Percentiles rank a stretch among this genome's conserved stretches.
These are phyloP conservation scores for Candida piceae DNA, from an alignment of 805 yeast species.

Conservation along the genomic window DNA sequence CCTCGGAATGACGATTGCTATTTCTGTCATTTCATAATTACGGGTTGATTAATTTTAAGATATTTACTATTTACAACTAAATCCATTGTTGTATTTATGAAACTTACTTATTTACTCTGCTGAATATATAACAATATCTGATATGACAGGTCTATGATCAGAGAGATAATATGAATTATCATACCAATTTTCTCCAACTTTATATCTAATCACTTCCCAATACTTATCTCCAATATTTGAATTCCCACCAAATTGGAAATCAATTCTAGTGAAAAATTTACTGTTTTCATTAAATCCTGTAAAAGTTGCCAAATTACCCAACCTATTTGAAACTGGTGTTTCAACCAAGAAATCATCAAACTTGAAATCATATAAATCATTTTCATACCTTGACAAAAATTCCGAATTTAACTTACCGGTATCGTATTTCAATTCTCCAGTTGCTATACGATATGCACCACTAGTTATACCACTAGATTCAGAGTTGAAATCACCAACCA, in stretches of 20 bases:
- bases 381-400: slow-evolving; percentile 19
- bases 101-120: no score
- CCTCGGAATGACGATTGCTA: no score
- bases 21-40: no score
- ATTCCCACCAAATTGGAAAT: slow-evolving; percentile 33
- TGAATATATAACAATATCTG: slow-evolving; percentile 26
- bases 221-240: slow-evolving; percentile 13
- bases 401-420: slow-evolving; percentile 12
- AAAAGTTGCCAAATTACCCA: slow-evolving; percentile 34
- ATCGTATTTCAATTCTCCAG: slow-evolving; percentile 16
- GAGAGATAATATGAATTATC: slow-evolving; percentile 33
- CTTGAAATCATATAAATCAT: slow-evolving; percentile 15
- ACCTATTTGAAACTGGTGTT: slow-evolving; percentile 23
- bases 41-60: no score
- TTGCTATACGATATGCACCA: slow-evolving; percentile 28
- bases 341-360: slow-evolving; percentile 26
- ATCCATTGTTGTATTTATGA: no score
- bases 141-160: slow-evolving; percentile 44
- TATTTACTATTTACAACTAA: no score
- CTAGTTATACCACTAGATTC: slow-evolving; percentile 36
- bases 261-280: slow-evolving; percentile 30
- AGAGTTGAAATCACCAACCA: slow-evolving; percentile 58
- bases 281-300: slow-evolving; percentile 33
- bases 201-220: slow-evolving; percentile 24
- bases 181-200: slow-evolving; percentile 33